Evolutionary conservation across 345 rosid species (phyloP).

Genomic region (Camelina neglecta): DNA sequence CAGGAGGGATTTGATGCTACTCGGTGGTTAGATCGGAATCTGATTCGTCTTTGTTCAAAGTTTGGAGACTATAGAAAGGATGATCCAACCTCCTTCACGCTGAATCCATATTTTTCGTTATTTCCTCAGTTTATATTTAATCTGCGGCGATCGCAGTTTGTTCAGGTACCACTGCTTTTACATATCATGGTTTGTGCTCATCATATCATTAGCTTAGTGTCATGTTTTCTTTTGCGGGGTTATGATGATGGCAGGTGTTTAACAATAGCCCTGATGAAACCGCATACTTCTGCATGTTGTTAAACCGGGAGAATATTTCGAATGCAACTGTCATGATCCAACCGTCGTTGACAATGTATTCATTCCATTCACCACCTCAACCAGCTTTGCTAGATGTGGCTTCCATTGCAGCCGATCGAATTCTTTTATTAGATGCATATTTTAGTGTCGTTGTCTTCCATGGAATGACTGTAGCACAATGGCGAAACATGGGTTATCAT

Average conservation of each 20-base stretch:
- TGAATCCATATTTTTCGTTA: too few species aligned
- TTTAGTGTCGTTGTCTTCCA: conserved; percentile 93
- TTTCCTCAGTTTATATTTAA: too few species aligned
- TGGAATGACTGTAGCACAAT: conserved; percentile 99
- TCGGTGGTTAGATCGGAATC: too few species aligned
- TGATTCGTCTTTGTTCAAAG: too few species aligned
- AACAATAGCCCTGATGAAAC: conserved; percentile 99
- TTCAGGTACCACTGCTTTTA: too few species aligned
- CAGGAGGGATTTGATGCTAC: too few species aligned
- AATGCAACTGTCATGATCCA: conserved; percentile 99
- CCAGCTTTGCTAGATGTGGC: conserved; percentile 95
- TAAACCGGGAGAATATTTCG: conserved; percentile 85
- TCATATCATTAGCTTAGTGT: too few species aligned
- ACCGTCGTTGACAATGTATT: conserved; percentile 83
- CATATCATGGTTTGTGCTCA: too few species aligned
- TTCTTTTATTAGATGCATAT: conserved; percentile 89
- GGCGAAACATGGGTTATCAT: conserved; percentile 97
- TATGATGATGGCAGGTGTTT: conserved; percentile 65
- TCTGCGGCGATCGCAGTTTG: too few species aligned
- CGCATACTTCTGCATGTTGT: conserved; percentile 90
- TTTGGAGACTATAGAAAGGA: too few species aligned
- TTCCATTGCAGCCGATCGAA: conserved; percentile 87
- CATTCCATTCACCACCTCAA: conserved; percentile 80
- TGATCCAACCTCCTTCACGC: too few species aligned
- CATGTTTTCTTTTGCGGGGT: neutral